phyloP scores from a whole-genome alignment of 345 rosid species.

The Eucalyptus cloeziana region DNA sequence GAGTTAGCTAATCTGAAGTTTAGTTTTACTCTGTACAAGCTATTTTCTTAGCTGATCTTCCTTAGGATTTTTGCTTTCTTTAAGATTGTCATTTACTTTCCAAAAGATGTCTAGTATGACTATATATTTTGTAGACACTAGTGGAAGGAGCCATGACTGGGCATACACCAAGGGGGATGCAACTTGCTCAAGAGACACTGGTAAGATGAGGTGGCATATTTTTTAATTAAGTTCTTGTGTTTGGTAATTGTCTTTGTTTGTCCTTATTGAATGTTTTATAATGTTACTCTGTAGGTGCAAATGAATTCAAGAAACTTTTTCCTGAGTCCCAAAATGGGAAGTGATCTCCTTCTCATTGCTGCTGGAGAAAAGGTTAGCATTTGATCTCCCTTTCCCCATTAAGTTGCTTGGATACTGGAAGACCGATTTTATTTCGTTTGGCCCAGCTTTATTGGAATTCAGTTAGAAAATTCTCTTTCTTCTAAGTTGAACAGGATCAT shows the following conservation, averaged over 20 bases:
- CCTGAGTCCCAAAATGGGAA: conserved; percentile 51
- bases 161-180: conserved; percentile 77
- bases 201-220: conserved; percentile 15
- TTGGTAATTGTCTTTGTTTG: not conserved
- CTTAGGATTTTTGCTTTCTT: not conserved
- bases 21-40: not conserved
- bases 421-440: not conserved
- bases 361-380: conserved; percentile 78
- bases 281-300: conserved; percentile 28
- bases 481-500: not conserved
- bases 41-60: not conserved
- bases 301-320: conserved; percentile 47
- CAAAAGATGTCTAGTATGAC: not conserved
- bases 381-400: not conserved
- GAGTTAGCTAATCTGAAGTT: not conserved
- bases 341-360: conserved; percentile 66
- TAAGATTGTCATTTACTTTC: not conserved
- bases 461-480: not conserved
- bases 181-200: conserved; percentile 78
- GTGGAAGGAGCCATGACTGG: conserved; percentile 87
- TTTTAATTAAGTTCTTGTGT: not conserved
- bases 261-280: not conserved
- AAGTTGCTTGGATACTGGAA: not conserved
- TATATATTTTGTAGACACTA: conserved; percentile 45
- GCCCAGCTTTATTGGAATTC: not conserved